phyloP scores from a whole-genome alignment of 116 monocot genomes.

The Iris pallida region DNA sequence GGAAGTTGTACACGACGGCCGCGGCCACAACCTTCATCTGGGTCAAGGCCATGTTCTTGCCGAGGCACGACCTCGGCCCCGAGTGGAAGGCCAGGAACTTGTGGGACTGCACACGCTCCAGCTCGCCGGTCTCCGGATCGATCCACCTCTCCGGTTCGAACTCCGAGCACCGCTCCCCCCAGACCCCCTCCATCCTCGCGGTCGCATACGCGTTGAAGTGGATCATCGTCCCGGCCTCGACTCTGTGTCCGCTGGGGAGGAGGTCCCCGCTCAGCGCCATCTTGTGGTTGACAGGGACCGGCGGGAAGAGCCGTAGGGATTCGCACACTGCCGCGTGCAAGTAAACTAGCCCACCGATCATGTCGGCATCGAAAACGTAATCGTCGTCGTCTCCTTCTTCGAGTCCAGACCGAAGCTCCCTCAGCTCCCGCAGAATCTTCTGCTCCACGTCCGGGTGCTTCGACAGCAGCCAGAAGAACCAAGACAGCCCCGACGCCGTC shows the following conservation, averaged over 20 bases:
- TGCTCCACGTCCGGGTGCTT: constrained; percentile 5
- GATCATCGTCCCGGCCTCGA: constrained; percentile 26
- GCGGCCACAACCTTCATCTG: constrained; percentile 33
- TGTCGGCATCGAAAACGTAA: not conserved
- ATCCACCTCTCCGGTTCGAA: constrained; percentile 20
- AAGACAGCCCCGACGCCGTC: constrained; percentile 4
- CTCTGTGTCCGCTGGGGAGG: constrained; percentile 21
- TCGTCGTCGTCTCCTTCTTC: not conserved
- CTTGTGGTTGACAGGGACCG: constrained; percentile 32
- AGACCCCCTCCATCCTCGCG: constrained; percentile 28
- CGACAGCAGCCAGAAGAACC: constrained; percentile 17
- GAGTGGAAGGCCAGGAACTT: constrained; percentile 43
- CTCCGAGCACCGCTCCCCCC: constrained; percentile 51
- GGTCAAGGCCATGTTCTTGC: constrained; percentile 41
- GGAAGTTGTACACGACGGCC: constrained; percentile 22
- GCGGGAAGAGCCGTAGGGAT: constrained; percentile 20
- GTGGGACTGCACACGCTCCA: constrained; percentile 22
- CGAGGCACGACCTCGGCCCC: constrained; percentile 26
- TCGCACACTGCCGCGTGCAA: constrained; percentile 36
- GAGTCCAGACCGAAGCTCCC: not conserved
- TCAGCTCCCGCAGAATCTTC: not conserved
- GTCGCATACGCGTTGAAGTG: constrained; percentile 16
- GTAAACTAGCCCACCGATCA: constrained; percentile 19
- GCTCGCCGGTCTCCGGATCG: constrained; percentile 10
- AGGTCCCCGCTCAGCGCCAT: constrained; percentile 14